Base-by-base conservation (phyloP, 345 rosid genomes). In the Lepidium sativum region DNA sequence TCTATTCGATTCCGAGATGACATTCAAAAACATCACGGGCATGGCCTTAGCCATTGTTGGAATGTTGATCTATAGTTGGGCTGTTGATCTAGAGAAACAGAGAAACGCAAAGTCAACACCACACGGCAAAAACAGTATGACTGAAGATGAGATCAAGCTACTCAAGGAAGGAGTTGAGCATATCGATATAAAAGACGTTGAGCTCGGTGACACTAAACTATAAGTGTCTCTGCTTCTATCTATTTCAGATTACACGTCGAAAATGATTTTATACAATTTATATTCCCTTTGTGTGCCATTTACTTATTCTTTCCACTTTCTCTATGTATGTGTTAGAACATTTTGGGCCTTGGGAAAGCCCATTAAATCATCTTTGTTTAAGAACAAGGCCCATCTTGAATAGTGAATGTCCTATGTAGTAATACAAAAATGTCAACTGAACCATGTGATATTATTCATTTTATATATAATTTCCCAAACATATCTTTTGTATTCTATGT, bases 61-160 rank as follows among this genome's bases (percentile, higher is more conserved):
- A 44, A 92, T 92, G 98, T 72, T 92, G 21, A 84, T 89, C 15
- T 92, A 92, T 51, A 89, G 98, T 54, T 92, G 98, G 96, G 98
- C 98, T 1, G 81, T 89, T 14, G 98, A 92, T 78, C 49, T 74
- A 6, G 97, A 80, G 51, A 92, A 89, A 80, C 80, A 75, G 69
- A 64, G 83, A 1, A 80, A 69, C 20, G 3, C 70, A 60, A 84
- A 80, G 76, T 45, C 73, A 11, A 29, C 64, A 9, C 74, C 81
- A 27, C 70, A 71, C 23, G 63, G 70, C n/a, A 85, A 83, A 77
- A 71, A 81, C 78, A 85, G 97, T 74, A 65, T 82, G 56, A 85
- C 95, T 0, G 97, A 90, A 76, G 97, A 87, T 11, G 92, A 87
- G 77, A 82, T 82, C 37, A 79, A 77, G 77, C 86, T 87, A 60